These are phyloP conservation scores for Stagonosporopsis chrysanthemi DNA, from an alignment of 2,329 filamentous ascomycete species.

Conservation along the genomic window DNA sequence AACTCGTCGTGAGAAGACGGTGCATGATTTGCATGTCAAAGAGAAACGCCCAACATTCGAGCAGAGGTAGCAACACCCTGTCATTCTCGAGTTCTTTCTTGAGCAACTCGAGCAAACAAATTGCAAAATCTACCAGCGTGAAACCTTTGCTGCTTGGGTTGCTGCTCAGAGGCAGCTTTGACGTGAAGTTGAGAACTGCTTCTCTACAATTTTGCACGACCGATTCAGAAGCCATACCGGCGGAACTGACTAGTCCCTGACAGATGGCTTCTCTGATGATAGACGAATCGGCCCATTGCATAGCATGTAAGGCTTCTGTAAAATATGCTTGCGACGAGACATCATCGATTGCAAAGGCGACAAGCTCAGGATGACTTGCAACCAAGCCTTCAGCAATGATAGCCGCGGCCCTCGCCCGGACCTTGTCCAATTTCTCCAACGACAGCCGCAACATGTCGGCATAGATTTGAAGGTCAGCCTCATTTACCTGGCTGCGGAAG, in stretches of 20 bases:
- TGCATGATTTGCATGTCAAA: conserved; percentile 56
- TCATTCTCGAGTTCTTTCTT: conserved; percentile 61
- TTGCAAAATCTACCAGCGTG: conserved; percentile 35
- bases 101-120: conserved; percentile 39
- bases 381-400: conserved; percentile 21
- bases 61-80: conserved; percentile 73
- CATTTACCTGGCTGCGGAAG: conserved; percentile 23
- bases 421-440: conserved; percentile 88
- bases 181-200: conserved; percentile 63
- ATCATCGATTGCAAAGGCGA: conserved; percentile 25
- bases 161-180: conserved; percentile 28
- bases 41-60: conserved; percentile 81
- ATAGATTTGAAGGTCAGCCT: conserved; percentile 32
- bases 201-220: conserved; percentile 73
- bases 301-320: conserved; percentile 55
- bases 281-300: conserved; percentile 22
- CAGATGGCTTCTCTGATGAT: conserved; percentile 58
- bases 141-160: conserved; percentile 17
- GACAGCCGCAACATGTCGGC: conserved; percentile 70
- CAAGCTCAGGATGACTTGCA: conserved; percentile 12
- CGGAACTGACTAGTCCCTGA: conserved; percentile 74
- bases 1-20: conserved; percentile 53
- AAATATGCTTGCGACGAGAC: conserved; percentile 71
- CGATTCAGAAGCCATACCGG: conserved; percentile 79
- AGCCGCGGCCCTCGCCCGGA: conserved; percentile 60